phyloP scores from a whole-genome alignment of 176 grass and related monocot species.

The Oryza brachyantha region DNA sequence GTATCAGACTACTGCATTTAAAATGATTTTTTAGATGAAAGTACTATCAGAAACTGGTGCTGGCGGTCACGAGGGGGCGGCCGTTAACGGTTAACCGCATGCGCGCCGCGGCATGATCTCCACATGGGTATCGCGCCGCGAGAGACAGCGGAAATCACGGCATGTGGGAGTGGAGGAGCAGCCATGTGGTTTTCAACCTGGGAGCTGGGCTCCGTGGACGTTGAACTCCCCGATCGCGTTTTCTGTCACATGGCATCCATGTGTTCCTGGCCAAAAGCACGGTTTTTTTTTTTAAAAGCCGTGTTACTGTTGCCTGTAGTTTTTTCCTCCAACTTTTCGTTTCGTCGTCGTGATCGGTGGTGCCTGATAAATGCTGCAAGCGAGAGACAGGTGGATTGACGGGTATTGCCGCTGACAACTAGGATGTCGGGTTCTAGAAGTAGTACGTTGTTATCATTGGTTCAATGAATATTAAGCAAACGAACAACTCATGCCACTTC shows the following conservation, averaged over 20 bases:
- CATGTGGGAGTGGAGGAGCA: conserved; percentile 9
- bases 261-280: background rate
- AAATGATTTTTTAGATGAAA: too few species aligned
- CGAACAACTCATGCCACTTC: background rate
- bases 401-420: background rate
- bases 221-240: background rate
- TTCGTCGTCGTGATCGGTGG: background rate
- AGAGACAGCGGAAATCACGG: background rate
- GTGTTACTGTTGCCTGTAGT: background rate
- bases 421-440: conserved; percentile 2
- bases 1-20: too few species aligned
- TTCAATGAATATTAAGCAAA: background rate
- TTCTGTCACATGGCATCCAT: conserved; percentile 26
- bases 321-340: too few species aligned
- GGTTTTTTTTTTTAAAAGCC: background rate
- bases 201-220: background rate
- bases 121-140: conserved; percentile 13
- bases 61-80: background rate
- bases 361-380: background rate
- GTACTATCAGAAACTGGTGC: too few species aligned
- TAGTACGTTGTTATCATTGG: background rate
- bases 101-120: background rate
- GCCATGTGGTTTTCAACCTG: conserved; percentile 14
- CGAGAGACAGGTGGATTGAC: background rate
- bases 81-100: conserved; percentile 26